phyloP scores from a whole-genome alignment of 768 basidiomycete species.

The Xerocomellus amylosporus region DNA sequence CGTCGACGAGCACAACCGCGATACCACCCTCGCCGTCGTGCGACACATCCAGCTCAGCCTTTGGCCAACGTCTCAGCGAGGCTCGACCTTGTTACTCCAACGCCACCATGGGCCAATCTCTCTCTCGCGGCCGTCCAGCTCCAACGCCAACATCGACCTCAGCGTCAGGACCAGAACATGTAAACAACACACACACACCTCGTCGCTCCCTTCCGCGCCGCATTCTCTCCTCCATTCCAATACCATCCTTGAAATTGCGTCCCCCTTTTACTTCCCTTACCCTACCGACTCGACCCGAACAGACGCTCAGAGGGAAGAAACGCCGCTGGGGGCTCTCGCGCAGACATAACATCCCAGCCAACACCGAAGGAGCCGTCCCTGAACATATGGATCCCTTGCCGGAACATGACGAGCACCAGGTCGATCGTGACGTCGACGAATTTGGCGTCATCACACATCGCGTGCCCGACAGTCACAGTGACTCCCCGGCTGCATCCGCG shows the following conservation, averaged over 20 bases:
- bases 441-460: conserved; percentile 26
- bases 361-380: conserved; percentile 13
- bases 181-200: not conserved
- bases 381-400: conserved; percentile 13
- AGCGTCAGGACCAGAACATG: conserved; percentile 3
- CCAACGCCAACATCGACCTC: conserved; percentile 8
- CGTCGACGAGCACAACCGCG: conserved; percentile 15
- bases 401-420: conserved; percentile 30
- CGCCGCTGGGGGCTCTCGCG: conserved; percentile 26
- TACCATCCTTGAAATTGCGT: conserved; percentile 20
- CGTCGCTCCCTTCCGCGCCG: conserved; percentile 33
- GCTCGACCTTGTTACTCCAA: not conserved
- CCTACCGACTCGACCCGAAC: conserved; percentile 23
- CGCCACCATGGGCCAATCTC: conserved; percentile 30
- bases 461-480: conserved; percentile 29
- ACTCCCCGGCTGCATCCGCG: conserved; percentile 20
- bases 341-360: conserved; percentile 13
- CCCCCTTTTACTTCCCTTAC: conserved; percentile 9
- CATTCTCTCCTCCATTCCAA: conserved; percentile 33
- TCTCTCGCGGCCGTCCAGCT: conserved; percentile 29
- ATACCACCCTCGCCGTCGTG: conserved; percentile 8
- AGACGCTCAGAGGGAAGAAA: conserved; percentile 30
- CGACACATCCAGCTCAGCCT: not conserved
- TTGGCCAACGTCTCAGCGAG: not conserved
- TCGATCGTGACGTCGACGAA: conserved; percentile 30